Percentiles rank a stretch among this genome's conserved stretches.
These are phyloP conservation scores for Leersia perrieri DNA, from an alignment of 176 grass and related monocot genomes.

Conservation along the genomic window DNA sequence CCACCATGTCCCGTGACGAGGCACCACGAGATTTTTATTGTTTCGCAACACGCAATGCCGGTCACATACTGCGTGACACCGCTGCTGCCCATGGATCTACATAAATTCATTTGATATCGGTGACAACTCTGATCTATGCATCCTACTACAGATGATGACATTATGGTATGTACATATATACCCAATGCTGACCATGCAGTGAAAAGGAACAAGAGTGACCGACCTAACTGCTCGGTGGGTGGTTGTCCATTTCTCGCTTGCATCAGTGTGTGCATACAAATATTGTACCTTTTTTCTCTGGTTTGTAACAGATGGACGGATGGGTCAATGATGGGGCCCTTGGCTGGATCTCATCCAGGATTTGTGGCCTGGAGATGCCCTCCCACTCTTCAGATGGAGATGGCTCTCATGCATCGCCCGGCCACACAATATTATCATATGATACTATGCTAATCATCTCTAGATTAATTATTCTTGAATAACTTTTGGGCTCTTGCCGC, in stretches of 20 bases:
- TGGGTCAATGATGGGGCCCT: not conserved
- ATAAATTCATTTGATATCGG: not conserved
- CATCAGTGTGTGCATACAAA: not conserved
- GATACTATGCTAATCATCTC: not conserved
- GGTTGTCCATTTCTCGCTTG: not conserved
- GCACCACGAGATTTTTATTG: not conserved
- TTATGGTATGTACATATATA: not conserved
- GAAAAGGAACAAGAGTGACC: not conserved
- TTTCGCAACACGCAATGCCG: not conserved
- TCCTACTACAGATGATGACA: too few species aligned
- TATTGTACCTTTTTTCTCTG: too few species aligned
- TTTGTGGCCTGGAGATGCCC: constrained; percentile 15
- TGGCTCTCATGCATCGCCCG: too few species aligned
- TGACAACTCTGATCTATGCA: not conserved
- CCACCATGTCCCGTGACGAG: not conserved
- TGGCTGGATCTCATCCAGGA: not conserved
- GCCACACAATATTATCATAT: not conserved
- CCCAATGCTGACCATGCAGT: not conserved
- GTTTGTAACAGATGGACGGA: not conserved
- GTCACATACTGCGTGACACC: not conserved
- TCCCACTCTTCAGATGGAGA: not conserved
- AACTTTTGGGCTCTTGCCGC: not conserved
- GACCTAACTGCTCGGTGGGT: not conserved
- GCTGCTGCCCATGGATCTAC: not conserved
- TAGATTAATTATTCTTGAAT: not conserved